Evolutionary conservation across 2,329 filamentous ascomycete genomes (phyloP), one percentile per base, ranked within the genome.

Genomic region (Capronia americana): DNA sequence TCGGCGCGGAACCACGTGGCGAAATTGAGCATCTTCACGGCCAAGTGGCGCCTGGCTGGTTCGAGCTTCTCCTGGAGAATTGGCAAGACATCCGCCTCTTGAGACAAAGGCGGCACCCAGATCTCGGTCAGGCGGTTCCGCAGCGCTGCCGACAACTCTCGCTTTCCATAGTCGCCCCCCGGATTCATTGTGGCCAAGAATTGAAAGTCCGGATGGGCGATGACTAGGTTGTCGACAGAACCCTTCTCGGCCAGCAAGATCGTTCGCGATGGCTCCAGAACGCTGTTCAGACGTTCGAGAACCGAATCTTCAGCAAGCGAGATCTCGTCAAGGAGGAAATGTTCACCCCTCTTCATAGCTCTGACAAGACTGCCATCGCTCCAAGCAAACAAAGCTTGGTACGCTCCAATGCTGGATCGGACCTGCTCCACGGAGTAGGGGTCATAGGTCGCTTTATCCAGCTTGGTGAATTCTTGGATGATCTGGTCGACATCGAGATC

Each of bases 181-280:
- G 95, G 95, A 72, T 99, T 99, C 95, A 99, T 99, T 0, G 95
- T 99, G 3, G 95, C 94, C 66, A 99, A 87, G 78, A 99, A 97
- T 74, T 99, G 93, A 78, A 98, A 99, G 0, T 90, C 92, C 48
- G 90, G 84, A 11, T 84, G 79, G 5, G 91, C 95, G 46, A 86
- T 86, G 28, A 99, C 86, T 69, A 92, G 88, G 0, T 93, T 93
- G 76, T 97, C 89, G 4, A 91, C 85, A 1, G 92, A 87, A 0
- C 95, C 96, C 78, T 98, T 99, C 77, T 99, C 95, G 0, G 96
- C 96, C 17, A 99, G 85, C 2, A 99, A 82, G 30, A 99, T 86
- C 0, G 91, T 92, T 60, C 95, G 86, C 53, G 91, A 88, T 1
- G 95, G 90, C 77, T 99, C 95, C 0, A 99, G 87, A 5, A 98